Evolutionary conservation across 2,329 filamentous ascomycete genomes (phyloP).

Genomic region (Aspergillus sp.): DNA sequence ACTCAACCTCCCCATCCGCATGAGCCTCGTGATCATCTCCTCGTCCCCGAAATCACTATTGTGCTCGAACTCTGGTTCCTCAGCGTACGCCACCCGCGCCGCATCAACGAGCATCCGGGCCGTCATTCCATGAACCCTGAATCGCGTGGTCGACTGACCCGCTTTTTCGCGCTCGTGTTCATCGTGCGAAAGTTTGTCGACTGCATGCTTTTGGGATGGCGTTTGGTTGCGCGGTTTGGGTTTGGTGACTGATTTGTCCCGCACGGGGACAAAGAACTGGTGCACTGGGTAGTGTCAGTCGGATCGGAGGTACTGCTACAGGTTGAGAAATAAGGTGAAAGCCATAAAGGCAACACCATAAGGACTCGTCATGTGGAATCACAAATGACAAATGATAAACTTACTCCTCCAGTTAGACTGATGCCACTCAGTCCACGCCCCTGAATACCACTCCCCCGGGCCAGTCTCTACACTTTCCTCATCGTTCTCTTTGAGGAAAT

Average conservation of each 20-base stretch:
- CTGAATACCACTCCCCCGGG: constrained; percentile 72
- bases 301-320: too few species aligned
- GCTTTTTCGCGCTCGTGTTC: constrained; percentile 42
- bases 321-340: not conserved
- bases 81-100: constrained; percentile 72
- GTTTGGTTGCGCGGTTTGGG: constrained; percentile 42
- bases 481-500: constrained; percentile 63
- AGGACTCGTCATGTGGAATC: not conserved
- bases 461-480: constrained; percentile 40
- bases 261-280: constrained; percentile 82
- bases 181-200: constrained; percentile 21
- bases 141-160: constrained; percentile 48
- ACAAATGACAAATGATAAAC: constrained; percentile 11
- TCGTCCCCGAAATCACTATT: constrained; percentile 60
- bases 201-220: constrained; percentile 37
- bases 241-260: constrained; percentile 61
- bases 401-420: constrained; percentile 63
- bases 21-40: constrained; percentile 53
- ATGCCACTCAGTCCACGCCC: constrained; percentile 74
- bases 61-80: constrained; percentile 78
- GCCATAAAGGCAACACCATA: not conserved
- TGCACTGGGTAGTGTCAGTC: constrained; percentile 52
- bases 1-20: constrained; percentile 51
- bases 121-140: constrained; percentile 93
- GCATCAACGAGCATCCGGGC: constrained; percentile 83